phyloP scores from a whole-genome alignment of 1,284 basidiomycete genomes.

The Earliella scabrosa region DNA sequence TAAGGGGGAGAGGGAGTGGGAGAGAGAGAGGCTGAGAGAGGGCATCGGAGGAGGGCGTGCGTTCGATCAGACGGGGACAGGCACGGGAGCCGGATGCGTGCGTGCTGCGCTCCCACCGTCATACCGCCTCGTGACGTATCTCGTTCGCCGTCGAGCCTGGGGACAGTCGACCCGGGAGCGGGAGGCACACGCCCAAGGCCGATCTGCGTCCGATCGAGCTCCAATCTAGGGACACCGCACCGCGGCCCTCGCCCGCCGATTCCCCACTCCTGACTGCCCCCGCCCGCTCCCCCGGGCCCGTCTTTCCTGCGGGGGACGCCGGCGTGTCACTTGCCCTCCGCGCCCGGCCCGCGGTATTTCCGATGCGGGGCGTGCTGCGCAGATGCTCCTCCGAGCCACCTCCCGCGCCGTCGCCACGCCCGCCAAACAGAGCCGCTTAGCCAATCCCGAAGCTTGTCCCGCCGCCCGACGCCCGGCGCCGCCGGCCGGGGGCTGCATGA shows the following conservation, averaged over 20 bases:
- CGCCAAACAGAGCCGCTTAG: not conserved
- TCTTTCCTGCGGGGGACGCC: too few species aligned
- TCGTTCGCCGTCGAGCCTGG: slow-evolving; percentile 8
- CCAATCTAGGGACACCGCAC: not conserved
- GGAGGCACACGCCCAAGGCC: too few species aligned
- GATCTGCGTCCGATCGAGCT: too few species aligned
- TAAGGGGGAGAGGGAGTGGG: not conserved
- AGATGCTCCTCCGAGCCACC: not conserved
- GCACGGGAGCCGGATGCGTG: not conserved
- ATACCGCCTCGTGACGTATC: slow-evolving; percentile 30
- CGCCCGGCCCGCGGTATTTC: slow-evolving; percentile 14
- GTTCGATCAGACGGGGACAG: slow-evolving; percentile 1
- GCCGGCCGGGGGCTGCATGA: too few species aligned
- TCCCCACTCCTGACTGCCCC: too few species aligned
- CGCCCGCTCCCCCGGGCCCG: too few species aligned
- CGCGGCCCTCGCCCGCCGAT: too few species aligned
- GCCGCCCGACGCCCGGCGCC: too few species aligned
- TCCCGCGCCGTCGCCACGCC: slow-evolving; percentile 1
- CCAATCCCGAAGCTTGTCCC: not conserved
- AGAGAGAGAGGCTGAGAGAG: too few species aligned
- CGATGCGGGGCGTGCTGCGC: slow-evolving; percentile 1
- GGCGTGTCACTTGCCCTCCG: too few species aligned
- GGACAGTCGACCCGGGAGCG: too few species aligned
- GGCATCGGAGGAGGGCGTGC: not conserved
- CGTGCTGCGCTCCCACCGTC: slow-evolving; percentile 13